These are phyloP conservation scores for Fusarium tupiense DNA, from an alignment of 2,329 filamentous ascomycete genomes.

Conservation along the genomic window DNA sequence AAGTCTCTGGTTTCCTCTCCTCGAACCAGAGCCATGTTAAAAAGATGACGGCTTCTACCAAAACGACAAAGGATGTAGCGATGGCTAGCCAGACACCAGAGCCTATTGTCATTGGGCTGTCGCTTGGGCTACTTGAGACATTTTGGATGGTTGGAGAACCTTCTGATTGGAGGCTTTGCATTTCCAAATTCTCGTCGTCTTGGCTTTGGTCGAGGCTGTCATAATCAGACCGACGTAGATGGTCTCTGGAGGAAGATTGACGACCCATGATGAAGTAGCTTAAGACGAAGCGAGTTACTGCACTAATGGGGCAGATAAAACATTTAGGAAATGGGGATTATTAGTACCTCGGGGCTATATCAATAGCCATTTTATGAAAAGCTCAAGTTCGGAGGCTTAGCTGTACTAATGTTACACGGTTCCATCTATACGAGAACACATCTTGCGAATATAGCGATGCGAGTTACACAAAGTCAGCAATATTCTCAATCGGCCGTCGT, in stretches of 20 bases:
- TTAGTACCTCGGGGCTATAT: fast-evolving
- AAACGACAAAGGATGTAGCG: too few relatives aligned
- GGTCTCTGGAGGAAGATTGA: background rate
- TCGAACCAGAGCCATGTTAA: background rate
- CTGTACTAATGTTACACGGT: background rate
- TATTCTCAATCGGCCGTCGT: fast-evolving
- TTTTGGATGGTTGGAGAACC: background rate
- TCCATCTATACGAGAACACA: background rate
- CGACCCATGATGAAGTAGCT: background rate
- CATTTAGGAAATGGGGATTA: fast-evolving
- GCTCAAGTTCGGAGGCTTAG: fast-evolving
- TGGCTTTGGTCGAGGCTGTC: background rate
- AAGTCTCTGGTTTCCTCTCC: too few relatives aligned
- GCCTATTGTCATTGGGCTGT: too few relatives aligned
- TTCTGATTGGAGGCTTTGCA: background rate
- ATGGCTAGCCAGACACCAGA: too few relatives aligned
- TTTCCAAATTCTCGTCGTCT: background rate
- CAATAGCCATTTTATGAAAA: fast-evolving
- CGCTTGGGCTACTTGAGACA: too few relatives aligned
- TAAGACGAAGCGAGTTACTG: background rate
- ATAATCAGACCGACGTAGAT: fast-evolving
- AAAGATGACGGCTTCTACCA: background rate
- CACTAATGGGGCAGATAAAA: background rate
- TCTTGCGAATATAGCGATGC: background rate
- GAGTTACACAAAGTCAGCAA: background rate